phyloP scores from a whole-genome alignment of 139 green algal genomes.

The Picochlorum sp. region DNA sequence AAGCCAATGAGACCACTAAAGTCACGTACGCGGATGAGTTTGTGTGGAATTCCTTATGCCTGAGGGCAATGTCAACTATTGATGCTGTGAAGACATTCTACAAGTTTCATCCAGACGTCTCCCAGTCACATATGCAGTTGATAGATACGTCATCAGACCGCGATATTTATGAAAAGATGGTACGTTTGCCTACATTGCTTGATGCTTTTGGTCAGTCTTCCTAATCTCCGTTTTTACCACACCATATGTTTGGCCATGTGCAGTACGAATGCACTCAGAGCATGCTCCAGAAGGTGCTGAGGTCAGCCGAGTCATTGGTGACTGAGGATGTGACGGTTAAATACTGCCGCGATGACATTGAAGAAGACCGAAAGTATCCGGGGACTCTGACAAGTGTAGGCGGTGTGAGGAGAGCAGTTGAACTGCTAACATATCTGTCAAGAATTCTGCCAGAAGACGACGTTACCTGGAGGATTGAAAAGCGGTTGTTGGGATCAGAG shows the following conservation, averaged over 20 bases:
- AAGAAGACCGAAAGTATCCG: background rate
- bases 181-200: background rate
- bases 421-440: slow-evolving; percentile 2
- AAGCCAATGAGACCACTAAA: too few relatives aligned
- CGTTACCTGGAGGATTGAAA: slow-evolving; percentile 4
- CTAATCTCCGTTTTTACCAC: too few relatives aligned
- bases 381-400: slow-evolving; percentile 1
- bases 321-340: background rate
- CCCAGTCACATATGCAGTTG: background rate
- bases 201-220: too few relatives aligned
- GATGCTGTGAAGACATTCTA: background rate
- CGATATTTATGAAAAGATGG: background rate
- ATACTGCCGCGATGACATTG: background rate
- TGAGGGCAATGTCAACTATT: background rate
- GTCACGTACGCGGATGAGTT: background rate
- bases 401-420: background rate
- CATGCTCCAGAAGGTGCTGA: background rate
- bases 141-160: background rate
- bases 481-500: slow-evolving; percentile 1
- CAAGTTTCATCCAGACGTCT: background rate
- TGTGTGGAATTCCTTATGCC: background rate
- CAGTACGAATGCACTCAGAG: too few relatives aligned
- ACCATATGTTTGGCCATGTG: too few relatives aligned
- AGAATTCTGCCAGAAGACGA: slow-evolving; percentile 6
- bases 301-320: slow-evolving; percentile 1